A percentile compares a stretch with the other conserved stretches of the same genome.
Conservation (phyloP, 257 asterid genomes). For the Coffea canephora region DNA sequence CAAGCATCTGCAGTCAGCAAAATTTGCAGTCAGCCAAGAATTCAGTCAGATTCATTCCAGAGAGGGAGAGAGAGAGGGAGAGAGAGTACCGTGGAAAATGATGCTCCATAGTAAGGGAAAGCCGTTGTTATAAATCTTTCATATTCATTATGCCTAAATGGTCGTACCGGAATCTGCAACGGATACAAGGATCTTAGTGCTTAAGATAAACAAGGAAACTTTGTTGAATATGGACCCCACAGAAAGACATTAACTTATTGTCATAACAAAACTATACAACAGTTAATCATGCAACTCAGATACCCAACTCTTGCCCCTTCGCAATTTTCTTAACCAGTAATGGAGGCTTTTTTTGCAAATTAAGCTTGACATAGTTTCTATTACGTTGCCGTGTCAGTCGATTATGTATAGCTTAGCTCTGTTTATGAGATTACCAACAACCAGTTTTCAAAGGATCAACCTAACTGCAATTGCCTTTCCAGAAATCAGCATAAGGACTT, state of each 20-base stretch:
- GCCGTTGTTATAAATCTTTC: slow-evolving; percentile 91
- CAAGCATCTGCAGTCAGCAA: slow-evolving; percentile 53
- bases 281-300: not conserved
- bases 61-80: slow-evolving; percentile 13
- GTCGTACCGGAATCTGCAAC: slow-evolving; percentile 93
- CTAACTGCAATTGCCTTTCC: not conserved
- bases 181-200: not conserved
- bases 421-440: not conserved
- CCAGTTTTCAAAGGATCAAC: not conserved
- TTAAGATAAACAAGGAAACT: not conserved
- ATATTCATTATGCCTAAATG: slow-evolving; percentile 84
- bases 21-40: not conserved
- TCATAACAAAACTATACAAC: not conserved
- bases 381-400: not conserved
- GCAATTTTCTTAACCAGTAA: not conserved
- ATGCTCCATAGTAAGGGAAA: slow-evolving; percentile 87
- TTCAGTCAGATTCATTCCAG: not conserved
- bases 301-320: not conserved
- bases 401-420: not conserved
- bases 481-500: not conserved
- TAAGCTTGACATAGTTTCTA: not conserved
- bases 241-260: not conserved
- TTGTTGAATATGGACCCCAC: not conserved
- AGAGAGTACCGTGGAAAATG: slow-evolving; percentile 65
- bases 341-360: not conserved